Conservation (phyloP, 352 stramenopile species). For the Globisporangium sylvaticum region DNA sequence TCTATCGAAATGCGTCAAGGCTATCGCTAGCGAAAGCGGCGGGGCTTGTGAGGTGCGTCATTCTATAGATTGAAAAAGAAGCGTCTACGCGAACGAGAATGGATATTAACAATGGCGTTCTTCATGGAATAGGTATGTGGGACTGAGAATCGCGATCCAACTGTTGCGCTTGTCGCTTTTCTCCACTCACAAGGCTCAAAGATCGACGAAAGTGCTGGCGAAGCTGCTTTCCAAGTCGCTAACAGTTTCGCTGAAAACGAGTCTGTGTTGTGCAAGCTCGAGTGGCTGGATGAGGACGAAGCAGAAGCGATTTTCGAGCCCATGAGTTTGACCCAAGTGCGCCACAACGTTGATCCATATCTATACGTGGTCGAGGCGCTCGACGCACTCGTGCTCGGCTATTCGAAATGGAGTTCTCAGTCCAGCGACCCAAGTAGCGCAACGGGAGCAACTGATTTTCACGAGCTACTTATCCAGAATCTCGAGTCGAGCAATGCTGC, state of each 20-base stretch:
- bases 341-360: conserved; percentile 37
- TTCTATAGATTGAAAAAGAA: neutral
- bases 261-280: conserved; percentile 26
- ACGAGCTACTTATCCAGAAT: conserved; percentile 16
- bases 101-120: neutral
- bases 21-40: conserved; percentile 30
- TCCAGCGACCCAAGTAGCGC: neutral
- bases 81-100: neutral
- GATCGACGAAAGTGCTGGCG: neutral
- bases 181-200: conserved; percentile 15
- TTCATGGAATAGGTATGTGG: conserved; percentile 27
- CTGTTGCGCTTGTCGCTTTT: conserved; percentile 28
- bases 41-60: conserved; percentile 46
- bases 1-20: conserved; percentile 37
- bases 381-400: conserved; percentile 26
- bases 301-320: conserved; percentile 30
- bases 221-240: neutral
- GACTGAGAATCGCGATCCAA: conserved; percentile 25
- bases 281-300: conserved; percentile 48
- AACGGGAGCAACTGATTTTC: conserved; percentile 19
- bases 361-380: conserved; percentile 29
- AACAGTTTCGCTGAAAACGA: conserved; percentile 1
- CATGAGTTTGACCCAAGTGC: conserved; percentile 22
- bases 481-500: neutral
- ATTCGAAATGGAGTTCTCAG: conserved; percentile 32